Percentiles rank a stretch among this genome's conserved stretches.
phyloP scores from a whole-genome alignment of 352 stramenopile species.

The Saprolegnia parasitica region DNA sequence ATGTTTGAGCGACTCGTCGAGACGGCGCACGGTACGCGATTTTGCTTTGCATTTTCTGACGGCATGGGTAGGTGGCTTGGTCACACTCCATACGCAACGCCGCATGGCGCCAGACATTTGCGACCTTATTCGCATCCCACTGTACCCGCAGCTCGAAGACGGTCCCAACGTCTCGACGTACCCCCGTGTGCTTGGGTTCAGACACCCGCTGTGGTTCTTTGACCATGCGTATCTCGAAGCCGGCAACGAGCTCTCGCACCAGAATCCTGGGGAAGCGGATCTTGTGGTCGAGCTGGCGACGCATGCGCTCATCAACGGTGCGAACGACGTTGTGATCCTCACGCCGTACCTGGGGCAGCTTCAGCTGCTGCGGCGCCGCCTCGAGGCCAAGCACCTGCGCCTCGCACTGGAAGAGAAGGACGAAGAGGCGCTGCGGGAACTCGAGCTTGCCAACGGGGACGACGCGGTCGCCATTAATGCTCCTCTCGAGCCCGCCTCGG shows the following conservation, averaged over 20 bases:
- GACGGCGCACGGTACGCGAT: conserved; percentile 28
- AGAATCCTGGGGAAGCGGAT: conserved; percentile 60
- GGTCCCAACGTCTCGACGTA: conserved; percentile 48
- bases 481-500: conserved; percentile 30
- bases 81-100: conserved; percentile 66
- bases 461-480: conserved; percentile 16
- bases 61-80: conserved; percentile 27
- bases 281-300: conserved; percentile 61
- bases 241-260: conserved; percentile 42
- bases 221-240: conserved; percentile 53
- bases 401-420: conserved; percentile 42
- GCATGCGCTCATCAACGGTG: conserved; percentile 70
- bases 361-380: conserved; percentile 43
- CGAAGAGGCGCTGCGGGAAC: conserved; percentile 42
- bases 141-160: conserved; percentile 67
- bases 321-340: conserved; percentile 67
- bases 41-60: neutral
- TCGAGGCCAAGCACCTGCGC: conserved; percentile 42
- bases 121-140: conserved; percentile 54
- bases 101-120: conserved; percentile 78
- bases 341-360: conserved; percentile 83
- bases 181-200: conserved; percentile 45
- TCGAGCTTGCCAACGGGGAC: conserved; percentile 35
- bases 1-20: conserved; percentile 76
- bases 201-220: conserved; percentile 67